phyloP scores from a whole-genome alignment of 1,284 basidiomycete genomes.

The Microbotryum intermedium region DNA sequence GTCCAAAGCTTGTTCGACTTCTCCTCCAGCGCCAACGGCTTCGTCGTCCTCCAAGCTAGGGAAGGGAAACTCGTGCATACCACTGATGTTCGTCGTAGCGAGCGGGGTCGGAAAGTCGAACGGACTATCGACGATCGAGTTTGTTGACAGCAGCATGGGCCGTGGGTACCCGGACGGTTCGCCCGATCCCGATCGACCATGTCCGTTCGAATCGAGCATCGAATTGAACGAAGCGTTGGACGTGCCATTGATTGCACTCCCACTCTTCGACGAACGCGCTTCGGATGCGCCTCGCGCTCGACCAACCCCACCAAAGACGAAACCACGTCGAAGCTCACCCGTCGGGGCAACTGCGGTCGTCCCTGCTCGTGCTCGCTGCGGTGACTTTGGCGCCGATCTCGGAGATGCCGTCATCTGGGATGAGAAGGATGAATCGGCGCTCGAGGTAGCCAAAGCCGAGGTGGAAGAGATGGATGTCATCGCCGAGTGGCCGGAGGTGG shows the following conservation, averaged over 20 bases:
- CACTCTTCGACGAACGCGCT: neutral
- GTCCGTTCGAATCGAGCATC: no score
- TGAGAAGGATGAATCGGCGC: neutral
- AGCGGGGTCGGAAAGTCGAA: no score
- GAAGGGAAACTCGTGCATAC: neutral
- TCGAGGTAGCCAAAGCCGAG: neutral
- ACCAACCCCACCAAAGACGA: neutral
- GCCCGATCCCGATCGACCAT: no score
- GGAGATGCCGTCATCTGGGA: neutral
- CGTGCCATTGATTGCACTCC: no score
- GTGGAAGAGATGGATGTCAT: neutral
- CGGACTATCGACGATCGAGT: neutral
- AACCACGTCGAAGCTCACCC: neutral
- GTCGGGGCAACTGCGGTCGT: neutral
- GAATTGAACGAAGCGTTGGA: no score
- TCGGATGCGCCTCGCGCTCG: neutral
- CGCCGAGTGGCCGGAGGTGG: constrained; percentile 6
- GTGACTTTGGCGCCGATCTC: neutral
- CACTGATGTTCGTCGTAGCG: neutral
- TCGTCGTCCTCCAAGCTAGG: neutral
- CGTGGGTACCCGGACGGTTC: neutral
- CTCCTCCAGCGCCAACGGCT: neutral
- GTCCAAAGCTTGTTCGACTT: neutral
- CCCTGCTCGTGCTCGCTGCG: neutral
- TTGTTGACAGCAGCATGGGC: neutral